phyloP scores from a whole-genome alignment of 108 stramenopile genomes.

The Cyclostephanos invisitatus region DNA sequence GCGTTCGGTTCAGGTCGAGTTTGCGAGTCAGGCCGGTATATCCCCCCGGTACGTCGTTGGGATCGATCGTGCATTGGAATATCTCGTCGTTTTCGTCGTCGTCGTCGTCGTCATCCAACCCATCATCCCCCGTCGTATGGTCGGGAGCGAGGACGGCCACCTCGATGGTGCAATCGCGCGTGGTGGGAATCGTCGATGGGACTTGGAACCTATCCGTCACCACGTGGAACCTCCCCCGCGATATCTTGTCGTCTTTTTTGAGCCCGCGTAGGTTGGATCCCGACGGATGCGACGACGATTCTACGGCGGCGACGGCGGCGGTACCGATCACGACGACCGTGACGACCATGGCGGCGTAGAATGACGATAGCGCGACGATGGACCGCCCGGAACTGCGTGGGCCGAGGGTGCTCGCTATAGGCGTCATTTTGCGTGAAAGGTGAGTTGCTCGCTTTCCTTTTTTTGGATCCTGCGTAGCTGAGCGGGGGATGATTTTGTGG shows the following conservation, averaged over 20 bases:
- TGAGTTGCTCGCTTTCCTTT: background rate
- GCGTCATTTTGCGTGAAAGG: background rate
- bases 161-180: constrained; percentile 8
- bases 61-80: constrained; percentile 1
- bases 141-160: constrained; percentile 3
- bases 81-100: too few species aligned
- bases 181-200: background rate
- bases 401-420: background rate
- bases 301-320: background rate
- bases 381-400: background rate
- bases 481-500: too few species aligned
- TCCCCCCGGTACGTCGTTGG: background rate
- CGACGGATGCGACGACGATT: background rate
- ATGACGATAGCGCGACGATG: background rate
- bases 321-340: background rate
- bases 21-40: constrained; percentile 2
- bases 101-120: background rate
- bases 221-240: background rate
- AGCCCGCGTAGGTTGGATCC: background rate
- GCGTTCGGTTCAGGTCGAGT: background rate
- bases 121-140: background rate
- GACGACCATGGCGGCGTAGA: background rate
- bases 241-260: too few species aligned
- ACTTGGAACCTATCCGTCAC: background rate
- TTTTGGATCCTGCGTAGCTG: too few species aligned